Percentiles rank a stretch among this genome's conserved stretches.
Evolutionary conservation across 768 basidiomycete genomes (phyloP).

Genomic region (Neoboletus magnificus): DNA sequence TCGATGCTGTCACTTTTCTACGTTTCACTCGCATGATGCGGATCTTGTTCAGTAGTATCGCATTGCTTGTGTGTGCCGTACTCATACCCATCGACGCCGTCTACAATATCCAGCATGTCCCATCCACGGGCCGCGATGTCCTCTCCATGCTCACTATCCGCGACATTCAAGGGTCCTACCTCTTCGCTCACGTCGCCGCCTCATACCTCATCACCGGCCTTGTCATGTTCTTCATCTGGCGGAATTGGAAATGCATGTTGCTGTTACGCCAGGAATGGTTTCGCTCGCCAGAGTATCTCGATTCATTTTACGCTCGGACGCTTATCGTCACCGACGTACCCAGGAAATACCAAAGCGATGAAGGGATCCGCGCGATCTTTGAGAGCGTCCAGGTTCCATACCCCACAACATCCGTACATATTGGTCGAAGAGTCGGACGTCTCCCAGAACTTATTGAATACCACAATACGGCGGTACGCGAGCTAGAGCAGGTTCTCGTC

Average conservation of each 20-base stretch:
- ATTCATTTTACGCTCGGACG: constrained; percentile 92
- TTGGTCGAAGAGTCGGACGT: constrained; percentile 81
- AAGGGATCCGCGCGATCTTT: constrained; percentile 77
- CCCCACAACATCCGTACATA: constrained; percentile 87
- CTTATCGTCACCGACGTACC: constrained; percentile 78
- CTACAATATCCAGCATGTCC: constrained; percentile 74
- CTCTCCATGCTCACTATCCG: constrained; percentile 86
- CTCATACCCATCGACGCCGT: constrained; percentile 85
- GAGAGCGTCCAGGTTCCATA: constrained; percentile 76
- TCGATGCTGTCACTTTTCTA: constrained; percentile 91
- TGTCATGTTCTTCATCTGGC: constrained; percentile 67
- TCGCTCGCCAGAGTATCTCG: constrained; percentile 81
- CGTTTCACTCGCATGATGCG: constrained; percentile 88
- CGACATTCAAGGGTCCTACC: constrained; percentile 64
- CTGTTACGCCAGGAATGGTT: constrained; percentile 83
- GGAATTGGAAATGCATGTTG: constrained; percentile 78
- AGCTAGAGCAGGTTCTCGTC: constrained; percentile 86
- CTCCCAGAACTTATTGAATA: constrained; percentile 89
- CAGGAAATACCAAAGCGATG: constrained; percentile 79
- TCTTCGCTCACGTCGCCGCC: constrained; percentile 82
- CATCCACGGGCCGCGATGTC: constrained; percentile 47
- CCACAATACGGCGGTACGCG: constrained; percentile 91
- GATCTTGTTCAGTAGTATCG: constrained; percentile 62
- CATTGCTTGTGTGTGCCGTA: constrained; percentile 60
- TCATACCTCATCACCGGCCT: constrained; percentile 78